These are phyloP conservation scores for Camelina laxa DNA, from an alignment of 345 rosid species.

Conservation along the genomic window DNA sequence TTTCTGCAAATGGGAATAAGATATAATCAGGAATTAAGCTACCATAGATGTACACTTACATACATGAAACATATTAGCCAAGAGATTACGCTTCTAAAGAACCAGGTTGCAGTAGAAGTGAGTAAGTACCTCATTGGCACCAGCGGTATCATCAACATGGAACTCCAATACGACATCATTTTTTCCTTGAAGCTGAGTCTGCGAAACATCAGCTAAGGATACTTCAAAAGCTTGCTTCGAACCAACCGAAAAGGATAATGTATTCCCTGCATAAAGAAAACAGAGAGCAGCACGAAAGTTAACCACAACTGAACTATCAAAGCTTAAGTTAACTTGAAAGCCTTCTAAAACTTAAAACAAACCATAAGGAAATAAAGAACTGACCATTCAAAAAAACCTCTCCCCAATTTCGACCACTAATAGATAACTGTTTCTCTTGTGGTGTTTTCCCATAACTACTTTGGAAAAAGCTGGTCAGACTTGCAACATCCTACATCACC, in stretches of 20 bases:
- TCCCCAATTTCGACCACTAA: constrained; percentile 97
- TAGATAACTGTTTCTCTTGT: constrained; percentile 88
- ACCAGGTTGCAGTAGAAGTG: not conserved
- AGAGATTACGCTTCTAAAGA: constrained; percentile 1
- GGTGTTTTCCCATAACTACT: constrained; percentile 68
- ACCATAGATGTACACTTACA: not conserved
- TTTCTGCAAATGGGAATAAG: constrained; percentile 57
- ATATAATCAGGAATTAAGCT: constrained; percentile 8
- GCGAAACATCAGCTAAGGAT: constrained; percentile 89
- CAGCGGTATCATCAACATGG: constrained; percentile 96
- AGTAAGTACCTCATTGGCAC: constrained; percentile 86
- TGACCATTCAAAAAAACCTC: constrained; percentile 89
- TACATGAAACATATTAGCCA: constrained; percentile 1
- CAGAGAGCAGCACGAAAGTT: too few relatives aligned
- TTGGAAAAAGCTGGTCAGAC: constrained; percentile 78
- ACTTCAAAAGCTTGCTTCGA: constrained; percentile 95
- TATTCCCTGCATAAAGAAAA: constrained; percentile 61
- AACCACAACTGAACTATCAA: too few relatives aligned
- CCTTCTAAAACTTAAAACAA: not conserved
- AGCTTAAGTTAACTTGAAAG: not conserved
- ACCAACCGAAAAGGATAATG: constrained; percentile 81
- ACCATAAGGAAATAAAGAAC: constrained; percentile 20
- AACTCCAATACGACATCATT: constrained; percentile 93
- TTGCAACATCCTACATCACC: constrained; percentile 69
- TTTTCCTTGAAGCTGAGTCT: constrained; percentile 90